A percentile compares a stretch with the other conserved stretches of the same genome.
Evolutionary conservation across 225 moss, liverwort and hornwort genomes (phyloP).

Genomic region (Polytrichum formosum): DNA sequence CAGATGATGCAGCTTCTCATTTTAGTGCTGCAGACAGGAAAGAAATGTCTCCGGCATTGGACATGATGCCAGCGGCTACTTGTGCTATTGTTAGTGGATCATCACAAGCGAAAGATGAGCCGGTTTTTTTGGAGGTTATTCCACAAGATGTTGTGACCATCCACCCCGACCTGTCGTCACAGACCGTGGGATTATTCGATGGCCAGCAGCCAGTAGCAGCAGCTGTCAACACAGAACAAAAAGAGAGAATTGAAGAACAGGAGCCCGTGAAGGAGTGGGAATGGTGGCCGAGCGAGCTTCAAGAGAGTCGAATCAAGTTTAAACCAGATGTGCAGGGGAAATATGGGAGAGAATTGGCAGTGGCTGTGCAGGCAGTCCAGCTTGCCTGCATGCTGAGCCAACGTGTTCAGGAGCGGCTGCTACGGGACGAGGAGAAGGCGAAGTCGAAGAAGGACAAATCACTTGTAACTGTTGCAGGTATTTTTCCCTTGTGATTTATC

Average conservation of each 20-base stretch:
- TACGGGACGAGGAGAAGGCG: slow-evolving; percentile 72
- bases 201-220: slow-evolving; percentile 32
- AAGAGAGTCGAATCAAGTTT: slow-evolving; percentile 38
- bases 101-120: slow-evolving; percentile 24
- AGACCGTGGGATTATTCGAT: slow-evolving; percentile 50
- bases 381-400: slow-evolving; percentile 87
- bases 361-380: slow-evolving; percentile 84
- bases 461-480: slow-evolving; percentile 93
- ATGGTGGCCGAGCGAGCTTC: slow-evolving; percentile 48
- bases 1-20: slow-evolving; percentile 3
- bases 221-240: slow-evolving; percentile 14
- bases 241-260: slow-evolving; percentile 12
- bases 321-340: slow-evolving; percentile 36
- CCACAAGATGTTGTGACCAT: slow-evolving; percentile 51
- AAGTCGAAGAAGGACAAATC: slow-evolving; percentile 80
- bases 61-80: too few species aligned
- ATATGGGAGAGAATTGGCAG: slow-evolving; percentile 71
- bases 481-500: too few species aligned
- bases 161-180: slow-evolving; percentile 28
- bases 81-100: too few species aligned
- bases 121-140: slow-evolving; percentile 57
- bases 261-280: slow-evolving; percentile 47
- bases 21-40: slow-evolving; percentile 14
- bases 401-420: slow-evolving; percentile 73
- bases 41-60: slow-evolving; percentile 7